Base-by-base conservation (phyloP, 2,329 filamentous ascomycete genomes). In the Didymella keratinophila region DNA sequence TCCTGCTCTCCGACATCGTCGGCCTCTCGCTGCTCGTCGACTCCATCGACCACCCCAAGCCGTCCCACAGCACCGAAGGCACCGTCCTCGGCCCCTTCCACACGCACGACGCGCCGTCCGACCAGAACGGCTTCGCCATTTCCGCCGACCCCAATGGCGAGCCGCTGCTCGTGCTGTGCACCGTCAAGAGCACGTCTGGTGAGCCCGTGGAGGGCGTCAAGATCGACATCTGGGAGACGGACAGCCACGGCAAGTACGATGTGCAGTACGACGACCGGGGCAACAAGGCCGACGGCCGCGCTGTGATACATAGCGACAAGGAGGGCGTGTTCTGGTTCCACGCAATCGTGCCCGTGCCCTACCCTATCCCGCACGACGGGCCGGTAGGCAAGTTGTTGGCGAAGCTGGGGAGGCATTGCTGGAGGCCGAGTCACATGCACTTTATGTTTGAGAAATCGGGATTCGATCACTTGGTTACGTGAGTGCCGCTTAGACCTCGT, bases 141-240 rank as follows among this genome's bases (percentile, higher is more conserved):
- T 86, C 87, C 1, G 85, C 86, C 56, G 90, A 93, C 67, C 84
- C 87, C 0, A 79, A 85, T 30, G 91, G 91, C 49, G 84, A 89
- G 65, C 85, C 89, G 0, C 84, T 91, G 63, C 83, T 94, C 14
- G 89, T 90, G 4, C 73, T 92, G n/a, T 93, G 91, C 79, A 89
- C 83, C 0, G 79, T 94, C 56, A 86, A 84, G 62, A 89, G 92
- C 73, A 86, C 84, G 0, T 39, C 77, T 0, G 90, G 89, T 0
- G 81, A 80, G 1, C 87, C 91, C 0, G 80, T 95, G 28, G 62
- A 78, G 1, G 86, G 81, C 45, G 90, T 88, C 28, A 91, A 88
- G 72, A 84, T 94, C 61, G 91, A 95, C 75, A 88, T 95, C 64
- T 95, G 91, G 91, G 91, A 94, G 78, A 92, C 91, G 9, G 91